Percentiles rank a stretch among this genome's conserved stretches.
These are phyloP conservation scores for Mycena belliarum DNA, from an alignment of 768 basidiomycete genomes.

Conservation along the genomic window DNA sequence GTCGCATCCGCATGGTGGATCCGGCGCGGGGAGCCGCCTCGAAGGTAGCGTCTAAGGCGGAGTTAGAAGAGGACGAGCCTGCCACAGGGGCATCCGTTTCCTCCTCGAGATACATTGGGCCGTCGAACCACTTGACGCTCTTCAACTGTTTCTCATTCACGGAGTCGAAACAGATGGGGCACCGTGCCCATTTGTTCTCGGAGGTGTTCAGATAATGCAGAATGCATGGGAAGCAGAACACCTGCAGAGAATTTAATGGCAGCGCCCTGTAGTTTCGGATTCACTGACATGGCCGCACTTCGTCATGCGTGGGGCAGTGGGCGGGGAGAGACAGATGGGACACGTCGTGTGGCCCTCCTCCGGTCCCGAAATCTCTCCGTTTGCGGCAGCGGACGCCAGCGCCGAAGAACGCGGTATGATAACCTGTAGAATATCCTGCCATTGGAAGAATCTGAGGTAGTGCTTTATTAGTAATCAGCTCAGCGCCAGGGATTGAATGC, in stretches of 20 bases:
- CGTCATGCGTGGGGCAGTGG: constrained; percentile 89
- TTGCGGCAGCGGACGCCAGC: constrained; percentile 61
- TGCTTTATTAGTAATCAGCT: constrained; percentile 6
- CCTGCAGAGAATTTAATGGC: constrained; percentile 43
- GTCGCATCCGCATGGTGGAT: constrained; percentile 75
- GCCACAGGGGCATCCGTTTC: constrained; percentile 31
- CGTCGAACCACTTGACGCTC: constrained; percentile 87
- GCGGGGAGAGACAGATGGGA: constrained; percentile 93
- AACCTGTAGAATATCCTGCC: constrained; percentile 94
- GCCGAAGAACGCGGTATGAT: constrained; percentile 85
- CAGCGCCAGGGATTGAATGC: constrained; percentile 32
- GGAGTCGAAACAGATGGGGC: constrained; percentile 96
- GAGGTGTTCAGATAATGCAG: constrained; percentile 86
- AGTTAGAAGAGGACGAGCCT: constrained; percentile 42
- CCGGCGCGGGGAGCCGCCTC: constrained; percentile 50
- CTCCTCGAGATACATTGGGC: constrained; percentile 35
- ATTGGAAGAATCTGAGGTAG: constrained; percentile 80
- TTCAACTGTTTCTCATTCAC: constrained; percentile 90
- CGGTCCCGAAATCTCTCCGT: constrained; percentile 40
- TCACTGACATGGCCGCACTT: constrained; percentile 94
- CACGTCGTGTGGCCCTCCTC: constrained; percentile 74
- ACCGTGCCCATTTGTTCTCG: constrained; percentile 88
- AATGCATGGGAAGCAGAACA: constrained; percentile 94
- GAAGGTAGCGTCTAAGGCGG: constrained; percentile 31
- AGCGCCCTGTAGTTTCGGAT: constrained; percentile 15